Conservation (phyloP, 2,329 filamentous ascomycete genomes). For the Claviceps paspali region DNA sequence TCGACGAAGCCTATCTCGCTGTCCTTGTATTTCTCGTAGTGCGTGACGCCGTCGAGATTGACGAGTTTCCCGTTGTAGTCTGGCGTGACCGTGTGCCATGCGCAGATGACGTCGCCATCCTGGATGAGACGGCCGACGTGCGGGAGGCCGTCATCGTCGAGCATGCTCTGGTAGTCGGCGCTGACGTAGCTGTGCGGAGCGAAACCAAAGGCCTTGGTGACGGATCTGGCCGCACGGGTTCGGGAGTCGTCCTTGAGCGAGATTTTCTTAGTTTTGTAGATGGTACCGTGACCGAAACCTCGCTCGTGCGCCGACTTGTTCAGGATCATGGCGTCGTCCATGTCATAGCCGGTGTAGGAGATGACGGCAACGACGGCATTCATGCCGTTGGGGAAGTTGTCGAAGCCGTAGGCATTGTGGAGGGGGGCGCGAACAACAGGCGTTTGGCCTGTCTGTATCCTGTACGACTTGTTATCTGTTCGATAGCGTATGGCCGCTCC, state of each 20-base stretch:
- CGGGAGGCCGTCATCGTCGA: constrained; percentile 82
- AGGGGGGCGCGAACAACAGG: constrained; percentile 83
- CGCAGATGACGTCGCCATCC: constrained; percentile 73
- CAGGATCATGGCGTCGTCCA: constrained; percentile 99
- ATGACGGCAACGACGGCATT: constrained; percentile 96
- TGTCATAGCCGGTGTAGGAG: constrained; percentile 97
- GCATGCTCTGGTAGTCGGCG: constrained; percentile 50
- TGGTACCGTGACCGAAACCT: constrained; percentile 86
- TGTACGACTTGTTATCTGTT: constrained; percentile 95
- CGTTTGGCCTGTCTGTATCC: constrained; percentile 88
- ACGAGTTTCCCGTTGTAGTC: constrained; percentile 65
- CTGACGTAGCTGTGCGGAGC: constrained; percentile 62
- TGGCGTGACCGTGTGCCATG: constrained; percentile 74
- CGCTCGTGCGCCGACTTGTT: constrained; percentile 95
- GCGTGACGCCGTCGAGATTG: constrained; percentile 74
- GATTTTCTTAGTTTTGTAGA: constrained; percentile 95
- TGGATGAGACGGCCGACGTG: constrained; percentile 62
- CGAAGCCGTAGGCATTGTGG: constrained; percentile 90
- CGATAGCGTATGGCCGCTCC: constrained; percentile 71
- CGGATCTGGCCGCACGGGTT: constrained; percentile 48
- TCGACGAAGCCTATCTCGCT: constrained; percentile 77
- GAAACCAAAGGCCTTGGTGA: constrained; percentile 81
- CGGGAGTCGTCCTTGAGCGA: constrained; percentile 67
- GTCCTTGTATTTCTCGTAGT: constrained; percentile 92
- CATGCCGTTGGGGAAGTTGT: constrained; percentile 94